Base-by-base conservation (phyloP, 2,329 filamentous ascomycete genomes). In the Aspergillus versicolor region DNA sequence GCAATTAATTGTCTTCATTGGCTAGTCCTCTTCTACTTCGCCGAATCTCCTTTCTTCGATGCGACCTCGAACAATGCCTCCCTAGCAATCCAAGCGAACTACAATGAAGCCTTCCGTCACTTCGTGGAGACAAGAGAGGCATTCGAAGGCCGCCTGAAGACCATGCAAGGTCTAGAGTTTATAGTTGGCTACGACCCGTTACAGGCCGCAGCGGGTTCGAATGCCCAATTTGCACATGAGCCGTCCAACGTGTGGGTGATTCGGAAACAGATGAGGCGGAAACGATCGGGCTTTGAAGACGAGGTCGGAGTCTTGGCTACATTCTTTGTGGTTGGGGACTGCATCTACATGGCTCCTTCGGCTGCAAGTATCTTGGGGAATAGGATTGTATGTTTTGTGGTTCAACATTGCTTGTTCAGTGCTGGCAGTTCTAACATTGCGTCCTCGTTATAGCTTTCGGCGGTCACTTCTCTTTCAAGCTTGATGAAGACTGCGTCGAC, bases 31-130 rank as follows among this genome's bases (percentile, higher is more conserved):
- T 84, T 82, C 66, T 88, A 88, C 71, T 86, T 88, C 67, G 77
- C 78, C 56, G 77, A 82, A 63, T 85, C 83, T 2, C 83, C 83
- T n/a, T 88, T 86, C 75, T 87, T 85, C 70, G 85, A 88, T 60
- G 72, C 75, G 22, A 80, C 77, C 13, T 84, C 81, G 59, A 86
- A 86, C 70, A 88, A 88, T 71, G 80, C 81, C 60, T 77, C 83
- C 9, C 73, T 84, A 49, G 73, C 81, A 61, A 76, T 77, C 22
- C 83, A 86, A 66, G 76, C 79, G 12, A 77, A 73, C 57, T 75
- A 75, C 61, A 79, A 83, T 58, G 75, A 78, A 59, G 72, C 76
- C 41, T 75, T 81, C 58, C 78, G 78, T 55, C 73, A 79, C 49
- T 75, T 82, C 42, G 75, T 84, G 56, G 77, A 80, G 59, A 82